Evolutionary conservation across 2,329 filamentous ascomycete species (phyloP).

Genomic region (Xylaria sp.): DNA sequence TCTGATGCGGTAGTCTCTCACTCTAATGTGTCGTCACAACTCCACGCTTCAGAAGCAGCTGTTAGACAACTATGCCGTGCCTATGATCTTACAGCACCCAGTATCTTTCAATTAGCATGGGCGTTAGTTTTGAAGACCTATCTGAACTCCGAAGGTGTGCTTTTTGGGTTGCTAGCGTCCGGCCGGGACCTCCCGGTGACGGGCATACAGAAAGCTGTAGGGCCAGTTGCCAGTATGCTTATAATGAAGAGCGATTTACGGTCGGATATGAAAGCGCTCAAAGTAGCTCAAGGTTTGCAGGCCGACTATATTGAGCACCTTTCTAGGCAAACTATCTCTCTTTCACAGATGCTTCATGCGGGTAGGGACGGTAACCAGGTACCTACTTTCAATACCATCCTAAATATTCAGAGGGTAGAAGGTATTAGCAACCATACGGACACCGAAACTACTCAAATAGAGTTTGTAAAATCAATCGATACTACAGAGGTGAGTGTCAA

Average conservation of each 20-base stretch:
- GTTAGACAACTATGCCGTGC: constrained; percentile 5
- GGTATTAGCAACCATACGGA: not conserved
- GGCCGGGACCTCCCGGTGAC: constrained; percentile 10
- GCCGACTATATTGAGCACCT: constrained; percentile 13
- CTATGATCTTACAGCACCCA: constrained; percentile 8
- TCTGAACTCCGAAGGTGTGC: constrained; percentile 5
- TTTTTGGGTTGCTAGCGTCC: constrained; percentile 8
- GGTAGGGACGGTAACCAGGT: not conserved
- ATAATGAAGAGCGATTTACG: constrained; percentile 6
- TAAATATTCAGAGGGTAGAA: constrained; percentile 11
- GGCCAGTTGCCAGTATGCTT: constrained; percentile 15
- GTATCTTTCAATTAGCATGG: constrained; percentile 12
- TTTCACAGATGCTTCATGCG: constrained; percentile 12
- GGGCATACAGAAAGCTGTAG: constrained; percentile 9
- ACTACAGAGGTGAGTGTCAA: not conserved
- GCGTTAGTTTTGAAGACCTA: constrained; percentile 8
- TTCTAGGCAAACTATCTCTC: constrained; percentile 7
- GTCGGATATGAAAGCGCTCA: constrained; percentile 2
- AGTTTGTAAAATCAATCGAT: not conserved
- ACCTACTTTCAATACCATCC: constrained; percentile 9
- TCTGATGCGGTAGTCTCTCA: not conserved
- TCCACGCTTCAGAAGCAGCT: not conserved
- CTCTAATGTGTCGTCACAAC: not conserved
- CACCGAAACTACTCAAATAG: not conserved
- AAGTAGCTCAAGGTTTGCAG: constrained; percentile 7